phyloP scores from a whole-genome alignment of 495 filamentous ascomycete genomes.

The Penicillium canescens region DNA sequence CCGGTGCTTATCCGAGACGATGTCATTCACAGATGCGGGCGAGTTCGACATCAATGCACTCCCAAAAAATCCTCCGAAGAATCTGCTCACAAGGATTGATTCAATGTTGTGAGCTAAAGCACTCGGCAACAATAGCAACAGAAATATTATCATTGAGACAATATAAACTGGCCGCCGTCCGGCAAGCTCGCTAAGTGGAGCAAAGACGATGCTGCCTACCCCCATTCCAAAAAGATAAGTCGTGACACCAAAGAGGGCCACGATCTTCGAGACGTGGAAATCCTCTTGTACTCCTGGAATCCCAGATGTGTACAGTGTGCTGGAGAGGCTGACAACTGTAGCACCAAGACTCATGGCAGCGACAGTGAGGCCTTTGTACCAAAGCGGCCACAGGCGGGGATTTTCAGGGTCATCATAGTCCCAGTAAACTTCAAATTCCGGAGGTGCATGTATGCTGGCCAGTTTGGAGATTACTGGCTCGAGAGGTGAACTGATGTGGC shows the following conservation, averaged over 20 bases:
- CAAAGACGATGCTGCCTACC: constrained; percentile 60
- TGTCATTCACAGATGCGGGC: constrained; percentile 74
- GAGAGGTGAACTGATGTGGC: neutral
- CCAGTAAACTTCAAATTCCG: constrained; percentile 16
- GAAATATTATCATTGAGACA: neutral
- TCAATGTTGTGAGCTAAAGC: constrained; percentile 64
- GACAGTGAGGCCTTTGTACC: constrained; percentile 17
- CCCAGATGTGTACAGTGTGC: constrained; percentile 22
- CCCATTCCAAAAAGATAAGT: constrained; percentile 69
- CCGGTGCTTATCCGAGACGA: constrained; percentile 65
- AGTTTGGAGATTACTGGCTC: constrained; percentile 9
- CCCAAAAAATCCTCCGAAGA: constrained; percentile 75
- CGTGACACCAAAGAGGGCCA: constrained; percentile 74
- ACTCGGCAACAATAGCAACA: constrained; percentile 66
- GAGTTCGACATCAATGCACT: constrained; percentile 75
- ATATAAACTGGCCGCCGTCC: neutral
- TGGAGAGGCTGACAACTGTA: constrained; percentile 17
- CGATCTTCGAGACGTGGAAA: constrained; percentile 58
- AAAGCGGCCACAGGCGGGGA: constrained; percentile 15
- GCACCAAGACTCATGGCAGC: constrained; percentile 16
- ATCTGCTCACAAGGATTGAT: constrained; percentile 66
- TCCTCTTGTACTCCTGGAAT: constrained; percentile 39
- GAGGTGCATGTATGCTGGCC: constrained; percentile 5
- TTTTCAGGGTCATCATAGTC: constrained; percentile 6
- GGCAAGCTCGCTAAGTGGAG: neutral